phyloP scores from a whole-genome alignment of 345 rosid genomes.

The Eucalyptus guilfoylei region DNA sequence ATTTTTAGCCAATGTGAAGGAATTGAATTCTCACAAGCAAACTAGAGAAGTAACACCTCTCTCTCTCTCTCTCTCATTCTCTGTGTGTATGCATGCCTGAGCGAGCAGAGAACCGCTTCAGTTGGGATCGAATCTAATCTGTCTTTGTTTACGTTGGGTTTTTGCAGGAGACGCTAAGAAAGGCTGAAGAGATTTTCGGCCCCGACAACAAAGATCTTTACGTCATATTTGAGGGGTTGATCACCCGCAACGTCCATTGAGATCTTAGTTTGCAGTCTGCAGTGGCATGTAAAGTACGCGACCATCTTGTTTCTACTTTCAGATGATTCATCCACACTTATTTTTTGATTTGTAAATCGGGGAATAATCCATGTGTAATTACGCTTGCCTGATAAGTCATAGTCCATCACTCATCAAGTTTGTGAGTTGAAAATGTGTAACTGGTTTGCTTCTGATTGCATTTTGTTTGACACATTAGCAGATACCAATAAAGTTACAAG shows the following conservation, averaged over 20 bases:
- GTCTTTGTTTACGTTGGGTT: neutral
- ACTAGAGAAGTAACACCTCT: constrained; percentile 48
- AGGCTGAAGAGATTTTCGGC: constrained; percentile 83
- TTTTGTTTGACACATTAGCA: neutral
- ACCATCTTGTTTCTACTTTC: neutral
- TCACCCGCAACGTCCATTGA: constrained; percentile 61
- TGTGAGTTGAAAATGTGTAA: neutral
- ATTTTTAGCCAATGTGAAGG: constrained; percentile 88
- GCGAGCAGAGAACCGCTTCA: neutral
- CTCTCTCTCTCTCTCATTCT: neutral
- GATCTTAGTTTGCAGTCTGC: neutral
- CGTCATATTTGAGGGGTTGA: constrained; percentile 64
- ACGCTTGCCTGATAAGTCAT: neutral
- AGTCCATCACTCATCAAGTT: neutral
- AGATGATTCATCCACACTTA: neutral
- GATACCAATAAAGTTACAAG: neutral
- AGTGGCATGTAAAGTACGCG: neutral
- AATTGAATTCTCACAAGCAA: constrained; percentile 85
- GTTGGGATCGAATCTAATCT: neutral
- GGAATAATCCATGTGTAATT: neutral
- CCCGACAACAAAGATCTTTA: constrained; percentile 75
- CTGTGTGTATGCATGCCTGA: neutral
- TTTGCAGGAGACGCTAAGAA: constrained; percentile 69
- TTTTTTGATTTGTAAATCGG: neutral
- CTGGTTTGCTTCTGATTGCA: neutral